Conservation (phyloP, 352 stramenopile genomes). For the Globisporangium lucens region DNA sequence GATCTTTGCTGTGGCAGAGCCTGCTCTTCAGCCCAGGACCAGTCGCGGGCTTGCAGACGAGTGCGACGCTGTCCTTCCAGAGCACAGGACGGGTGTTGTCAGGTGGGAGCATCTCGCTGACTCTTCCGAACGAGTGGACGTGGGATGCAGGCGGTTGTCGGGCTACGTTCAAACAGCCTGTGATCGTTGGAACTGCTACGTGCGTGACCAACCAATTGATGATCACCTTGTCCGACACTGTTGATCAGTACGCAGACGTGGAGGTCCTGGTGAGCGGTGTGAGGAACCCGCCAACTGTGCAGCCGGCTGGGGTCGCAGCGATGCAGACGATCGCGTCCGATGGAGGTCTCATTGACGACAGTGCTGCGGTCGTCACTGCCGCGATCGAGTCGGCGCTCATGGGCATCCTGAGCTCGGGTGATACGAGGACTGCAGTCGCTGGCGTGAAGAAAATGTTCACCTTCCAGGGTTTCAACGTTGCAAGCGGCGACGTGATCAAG, state of each 20-base stretch:
- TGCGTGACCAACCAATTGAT: slow-evolving; percentile 38
- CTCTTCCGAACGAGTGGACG: slow-evolving; percentile 46
- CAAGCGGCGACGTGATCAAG: slow-evolving; percentile 46
- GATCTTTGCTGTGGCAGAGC: slow-evolving; percentile 43
- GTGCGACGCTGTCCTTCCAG: slow-evolving; percentile 34
- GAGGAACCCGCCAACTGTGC: slow-evolving; percentile 41
- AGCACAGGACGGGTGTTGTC: slow-evolving; percentile 35
- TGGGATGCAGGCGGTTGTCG: slow-evolving; percentile 25
- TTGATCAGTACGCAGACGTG: slow-evolving; percentile 36
- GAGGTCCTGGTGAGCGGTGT: slow-evolving; percentile 37
- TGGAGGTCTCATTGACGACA: slow-evolving; percentile 47
- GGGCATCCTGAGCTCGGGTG: slow-evolving; percentile 34
- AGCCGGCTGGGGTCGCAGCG: slow-evolving; percentile 23
- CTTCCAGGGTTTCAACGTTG: slow-evolving; percentile 43
- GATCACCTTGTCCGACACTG: slow-evolving; percentile 31
- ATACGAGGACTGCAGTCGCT: slow-evolving; percentile 48
- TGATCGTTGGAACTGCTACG: slow-evolving; percentile 19
- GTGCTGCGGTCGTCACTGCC: slow-evolving; percentile 25
- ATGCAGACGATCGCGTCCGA: slow-evolving; percentile 33
- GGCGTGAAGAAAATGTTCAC: slow-evolving; percentile 44
- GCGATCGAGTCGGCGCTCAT: slow-evolving; percentile 38
- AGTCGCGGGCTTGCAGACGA: slow-evolving; percentile 48
- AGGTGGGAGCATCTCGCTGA: slow-evolving; percentile 33
- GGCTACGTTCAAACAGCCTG: slow-evolving; percentile 32
- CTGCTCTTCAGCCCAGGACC: slow-evolving; percentile 38